Evolutionary conservation across 177 flowering plant genomes (phyloP), one percentile per base, ranked within the genome.

Genomic region (Vitis hybrid): DNA sequence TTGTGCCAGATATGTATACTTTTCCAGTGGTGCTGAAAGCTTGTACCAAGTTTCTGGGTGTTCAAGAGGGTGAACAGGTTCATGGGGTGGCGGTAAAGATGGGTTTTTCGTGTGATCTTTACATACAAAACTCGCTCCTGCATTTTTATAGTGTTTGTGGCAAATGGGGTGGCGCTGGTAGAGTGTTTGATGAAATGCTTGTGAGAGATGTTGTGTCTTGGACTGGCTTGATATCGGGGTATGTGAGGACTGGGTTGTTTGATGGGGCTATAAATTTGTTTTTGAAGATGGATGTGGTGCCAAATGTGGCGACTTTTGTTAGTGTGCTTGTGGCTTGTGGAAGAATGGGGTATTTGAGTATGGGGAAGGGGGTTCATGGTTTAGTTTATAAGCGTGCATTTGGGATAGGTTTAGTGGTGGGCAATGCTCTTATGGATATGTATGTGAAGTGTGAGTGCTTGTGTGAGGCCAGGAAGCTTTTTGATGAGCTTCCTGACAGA

Each of bases 371-470:
- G 56, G 64, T 82, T 35, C 91, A 88, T 75, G 80, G 83, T 0
- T 75, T 79, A 76, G 68, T 85, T 68, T 58, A 67, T 14, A 83
- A 81, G 77, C 70, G 69, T 52, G 72, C 40, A 3, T 54, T 66
- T 30, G 75, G 40, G 7, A 27, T 52, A 35, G 56, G 62, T 61
- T 49, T 78, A 62, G 76, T 74, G 46, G 63, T 75, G 15, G 76
- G 85, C 14, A 86, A 85, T 81, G 86, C 87, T 58, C 68, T 86
- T 5, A 18, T 86, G 58, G 89, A 85, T 70, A 82, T 86, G 90
- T 86, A 88, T 82, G 82, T 81, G 12, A 85, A 82, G 62, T 82
- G 85, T 62, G 81, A 68, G 65, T 67, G 70, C 56, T 67, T 83
- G 70, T 54, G 61, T 72, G 87, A 80, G 52, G 89, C 88, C 11